Evolutionary conservation across 495 filamentous ascomycete genomes (phyloP).

Genomic region (Glutinoglossum americanum): DNA sequence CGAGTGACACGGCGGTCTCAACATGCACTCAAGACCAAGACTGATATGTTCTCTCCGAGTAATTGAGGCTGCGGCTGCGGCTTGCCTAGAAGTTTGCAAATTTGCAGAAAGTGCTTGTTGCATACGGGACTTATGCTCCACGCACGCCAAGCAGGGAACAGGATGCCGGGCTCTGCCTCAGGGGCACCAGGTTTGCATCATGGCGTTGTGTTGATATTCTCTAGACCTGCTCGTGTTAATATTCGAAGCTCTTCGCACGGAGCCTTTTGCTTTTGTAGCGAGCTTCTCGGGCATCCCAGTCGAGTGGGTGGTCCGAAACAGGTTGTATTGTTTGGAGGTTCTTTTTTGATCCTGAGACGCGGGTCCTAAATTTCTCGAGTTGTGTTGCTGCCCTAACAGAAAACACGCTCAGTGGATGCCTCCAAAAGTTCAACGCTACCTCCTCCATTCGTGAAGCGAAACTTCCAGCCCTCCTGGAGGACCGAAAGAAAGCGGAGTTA

Average conservation of each 20-base stretch:
- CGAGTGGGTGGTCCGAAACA: not conserved
- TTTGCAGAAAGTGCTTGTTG: not conserved
- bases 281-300: not conserved
- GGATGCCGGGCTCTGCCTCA: not conserved
- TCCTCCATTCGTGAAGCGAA: not conserved
- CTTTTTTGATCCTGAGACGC: not conserved
- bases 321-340: not conserved
- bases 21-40: not conserved
- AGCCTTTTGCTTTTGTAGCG: not conserved
- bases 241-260: not conserved
- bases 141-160: not conserved
- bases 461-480: not conserved
- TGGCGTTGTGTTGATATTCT: not conserved
- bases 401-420: not conserved
- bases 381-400: not conserved
- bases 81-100: slow-evolving; percentile 1
- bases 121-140: not conserved
- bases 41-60: not conserved
- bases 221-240: not conserved
- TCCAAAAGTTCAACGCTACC: not conserved
- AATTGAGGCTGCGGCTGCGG: not conserved
- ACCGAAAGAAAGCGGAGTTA: not conserved
- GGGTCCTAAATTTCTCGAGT: not conserved
- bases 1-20: not conserved
- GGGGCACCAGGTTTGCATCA: not conserved